Evolutionary conservation across 805 yeast genomes (phyloP), one percentile per base, ranked within the genome.

Genomic region (Ogataea saltuana): DNA sequence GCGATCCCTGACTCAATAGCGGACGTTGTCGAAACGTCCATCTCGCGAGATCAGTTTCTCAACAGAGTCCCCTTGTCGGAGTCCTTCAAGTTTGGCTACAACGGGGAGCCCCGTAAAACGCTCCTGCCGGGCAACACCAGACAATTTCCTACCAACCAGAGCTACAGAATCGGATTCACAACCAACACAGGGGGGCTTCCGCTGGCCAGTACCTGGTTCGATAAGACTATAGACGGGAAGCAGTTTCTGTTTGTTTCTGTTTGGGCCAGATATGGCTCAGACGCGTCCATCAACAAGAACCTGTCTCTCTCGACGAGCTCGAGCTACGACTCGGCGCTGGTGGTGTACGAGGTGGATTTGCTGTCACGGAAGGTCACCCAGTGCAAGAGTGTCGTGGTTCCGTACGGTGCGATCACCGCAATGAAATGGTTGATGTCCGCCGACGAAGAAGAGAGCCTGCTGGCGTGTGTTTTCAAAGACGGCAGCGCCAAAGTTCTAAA

Each of bases 181-280:
- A 29, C 58, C 2, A 63, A 62, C 37, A 54, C 62, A 6, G 68
- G 68, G 16, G 68, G 67, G 1, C 13, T 57, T 3, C 65, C 68
- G 3, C 17, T 62, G 10, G 38, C 46, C 5, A 42, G 55, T 9
- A 49, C 53, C 17, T 64, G 67, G 64, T 42, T 53, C 19, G 53
- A 58, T 29, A 48, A 49, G 25, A 25, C 38, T 4, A 41, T 56
- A 3, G 33, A 45, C 23, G 48, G 37, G 5, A 50, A 48, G 12
- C 43, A 49, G 21, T 64, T 52, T 37, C 34, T 64, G 12, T 61
- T 64, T 50, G 61, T 64, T 1, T 55, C 61, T 12, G 51, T 58
- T 5, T 39, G 54, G 9, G 44, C 50, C 7, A 23, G 31, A 12
- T 34, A 42, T 12, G 50, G 39, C 15, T 34, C 41, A 11, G 28